A percentile compares a stretch with the other conserved stretches of the same genome.
These are phyloP conservation scores for Aspergillus hancockii DNA, from an alignment of 495 filamentous ascomycete genomes.

Conservation along the genomic window DNA sequence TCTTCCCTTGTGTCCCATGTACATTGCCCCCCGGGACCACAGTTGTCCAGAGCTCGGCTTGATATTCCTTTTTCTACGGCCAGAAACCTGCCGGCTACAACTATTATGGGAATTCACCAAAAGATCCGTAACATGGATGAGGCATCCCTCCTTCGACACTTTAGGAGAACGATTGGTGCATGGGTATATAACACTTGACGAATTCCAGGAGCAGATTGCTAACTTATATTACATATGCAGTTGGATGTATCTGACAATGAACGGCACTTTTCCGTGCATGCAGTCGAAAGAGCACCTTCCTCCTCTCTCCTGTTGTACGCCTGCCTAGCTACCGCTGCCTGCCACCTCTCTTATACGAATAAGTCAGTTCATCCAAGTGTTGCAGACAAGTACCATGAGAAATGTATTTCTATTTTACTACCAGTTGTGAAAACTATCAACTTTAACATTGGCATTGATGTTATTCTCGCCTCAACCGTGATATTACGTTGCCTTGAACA, in stretches of 20 bases:
- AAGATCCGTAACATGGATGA: slow-evolving; percentile 37
- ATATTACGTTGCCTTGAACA: slow-evolving; percentile 47
- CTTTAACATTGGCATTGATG: slow-evolving; percentile 38
- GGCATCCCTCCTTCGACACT: slow-evolving; percentile 45
- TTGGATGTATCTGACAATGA: slow-evolving; percentile 42
- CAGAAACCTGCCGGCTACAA: slow-evolving; percentile 21
- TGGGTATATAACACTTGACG: slow-evolving; percentile 30
- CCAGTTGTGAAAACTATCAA: slow-evolving; percentile 38
- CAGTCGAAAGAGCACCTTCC: slow-evolving; percentile 35
- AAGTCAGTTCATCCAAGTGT: slow-evolving; percentile 32
- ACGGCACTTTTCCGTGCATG: slow-evolving; percentile 37
- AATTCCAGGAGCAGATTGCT: background rate
- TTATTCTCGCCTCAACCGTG: slow-evolving; percentile 43
- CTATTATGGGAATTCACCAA: slow-evolving; percentile 24
- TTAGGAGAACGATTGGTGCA: slow-evolving; percentile 37
- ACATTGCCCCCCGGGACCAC: slow-evolving; percentile 15
- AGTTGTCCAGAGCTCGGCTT: slow-evolving; percentile 12
- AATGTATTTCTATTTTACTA: slow-evolving; percentile 44
- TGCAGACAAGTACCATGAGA: slow-evolving; percentile 43
- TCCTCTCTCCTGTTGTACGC: slow-evolving; percentile 41
- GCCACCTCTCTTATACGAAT: slow-evolving; percentile 40
- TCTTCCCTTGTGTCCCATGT: slow-evolving; percentile 14
- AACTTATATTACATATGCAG: slow-evolving; percentile 16
- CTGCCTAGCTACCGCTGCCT: slow-evolving; percentile 41
- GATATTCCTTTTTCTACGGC: slow-evolving; percentile 22